Base-by-base conservation (phyloP, 1,139 yeast species). In the Nadsonia starkeyi-henricii region DNA sequence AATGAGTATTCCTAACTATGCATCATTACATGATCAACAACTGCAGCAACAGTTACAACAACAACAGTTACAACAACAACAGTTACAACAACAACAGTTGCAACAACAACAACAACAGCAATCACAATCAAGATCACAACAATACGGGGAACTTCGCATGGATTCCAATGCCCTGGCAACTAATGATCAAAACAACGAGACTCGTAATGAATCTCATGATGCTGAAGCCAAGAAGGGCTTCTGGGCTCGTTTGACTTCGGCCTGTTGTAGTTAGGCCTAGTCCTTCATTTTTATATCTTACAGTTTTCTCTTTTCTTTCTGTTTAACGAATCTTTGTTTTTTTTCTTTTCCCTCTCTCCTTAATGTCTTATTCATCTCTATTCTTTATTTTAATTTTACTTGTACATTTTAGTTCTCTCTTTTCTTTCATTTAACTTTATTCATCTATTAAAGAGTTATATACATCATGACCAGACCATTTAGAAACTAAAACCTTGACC, bases 181-280 rank as follows among this genome's bases (percentile, higher is more conserved):
- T 9, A 13, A 33, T 33, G 39, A 33, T 33, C 39, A 33, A 15
- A n/a, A n/a, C 12, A 33, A 33, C 17, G 39, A 15, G 4, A 33
- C 15, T n/a, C 17, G 30, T 26, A 26, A 33, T 33, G 39, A 33
- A 15, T 13, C 15, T 15, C 17, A 13, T 15, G 39, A 33, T 9
- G 17, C 51, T 3, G 56, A 51, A 26, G 64, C 58, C 49, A 53
- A 54, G 50, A 57, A 57, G 47, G 66, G 66, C 15, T 57, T 62
- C 48, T 63, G 63, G 61, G 54, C 57, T 28, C 60, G 58, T 50
- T 54, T 62, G 43, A 58, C 60, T 23, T 54, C 62, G 13, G 59
- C 61, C 49, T 62, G 66, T 58, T 62, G 65, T 47, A 63, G 65
- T 45, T 61, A 54, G 48, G 13, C 18, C 20, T 36, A 33, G 28